Conservation (phyloP, 2,329 filamentous ascomycete species). For the Hymenoscyphus infarciens region DNA sequence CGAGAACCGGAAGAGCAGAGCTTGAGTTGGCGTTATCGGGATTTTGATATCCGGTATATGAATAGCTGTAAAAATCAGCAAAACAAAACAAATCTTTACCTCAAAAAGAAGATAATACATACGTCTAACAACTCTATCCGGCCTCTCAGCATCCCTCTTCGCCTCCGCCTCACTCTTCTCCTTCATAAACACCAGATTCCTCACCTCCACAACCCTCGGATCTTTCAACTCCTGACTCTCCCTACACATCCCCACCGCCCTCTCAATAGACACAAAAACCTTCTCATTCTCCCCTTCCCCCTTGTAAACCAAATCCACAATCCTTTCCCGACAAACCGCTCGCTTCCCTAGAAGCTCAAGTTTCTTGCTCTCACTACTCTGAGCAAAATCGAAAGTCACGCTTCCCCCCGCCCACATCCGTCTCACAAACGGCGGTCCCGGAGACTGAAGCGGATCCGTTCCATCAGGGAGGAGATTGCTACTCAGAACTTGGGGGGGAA, state of each 20-base stretch:
- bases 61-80: constrained; percentile 16
- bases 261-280: constrained; percentile 32
- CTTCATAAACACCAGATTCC: constrained; percentile 63
- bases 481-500: constrained; percentile 65
- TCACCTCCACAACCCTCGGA: constrained; percentile 44
- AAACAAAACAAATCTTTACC: not conserved
- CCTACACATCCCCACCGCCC: constrained; percentile 32
- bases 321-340: constrained; percentile 44
- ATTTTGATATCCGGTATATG: constrained; percentile 50
- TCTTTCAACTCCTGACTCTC: not conserved
- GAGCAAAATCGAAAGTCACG: constrained; percentile 49
- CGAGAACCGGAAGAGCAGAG: constrained; percentile 84
- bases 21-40: constrained; percentile 60
- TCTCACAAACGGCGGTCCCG: constrained; percentile 66
- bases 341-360: constrained; percentile 32
- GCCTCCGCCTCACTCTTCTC: constrained; percentile 30
- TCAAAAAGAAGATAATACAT: constrained; percentile 15
- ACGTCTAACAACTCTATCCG: constrained; percentile 28
- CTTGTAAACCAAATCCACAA: constrained; percentile 36
- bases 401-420: constrained; percentile 88
- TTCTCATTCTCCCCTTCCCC: constrained; percentile 30
- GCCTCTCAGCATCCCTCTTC: constrained; percentile 18
- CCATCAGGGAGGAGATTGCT: constrained; percentile 72
- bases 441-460: constrained; percentile 75
- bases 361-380: not conserved